Base-by-base conservation (phyloP, 169 alveolate species). In the Cyclospora cayetanensis region DNA sequence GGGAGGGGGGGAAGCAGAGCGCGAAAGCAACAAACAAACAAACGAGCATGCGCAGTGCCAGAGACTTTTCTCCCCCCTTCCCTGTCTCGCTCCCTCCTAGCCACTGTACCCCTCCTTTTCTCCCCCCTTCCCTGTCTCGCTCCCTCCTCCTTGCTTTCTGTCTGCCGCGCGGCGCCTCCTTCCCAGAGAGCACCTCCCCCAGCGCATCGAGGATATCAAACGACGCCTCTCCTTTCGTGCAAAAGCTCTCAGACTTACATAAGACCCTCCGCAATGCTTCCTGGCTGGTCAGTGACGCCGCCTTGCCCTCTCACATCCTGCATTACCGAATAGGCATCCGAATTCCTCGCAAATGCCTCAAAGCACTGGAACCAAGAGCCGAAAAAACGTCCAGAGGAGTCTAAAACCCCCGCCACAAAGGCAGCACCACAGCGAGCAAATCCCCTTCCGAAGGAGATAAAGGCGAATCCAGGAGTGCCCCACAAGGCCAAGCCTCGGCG, bases 321-420 rank as follows among this genome's bases (percentile, higher is more conserved):
- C 25, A 53, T 18, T 18, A 90, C 52, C 12, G 93, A 90, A 29
- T 55, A 90, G 22, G 35, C 74, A 50, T 76, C 87, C 0, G 93
- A 15, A 39, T 90, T 90, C 0, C 93, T 15, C 39, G 93, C 93
- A 2, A 90, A 5, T 4, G 74, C 90, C 29, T 90, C 93, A 37
- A 90, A 42, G 63, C 93, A 90, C 72, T 68, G 84, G 27, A 72
- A 90, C 93, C 93, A 90, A 9, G 90, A 72, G 11, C 93, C 93
- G 65, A 79, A 79, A 31, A 76, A n/a, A 0, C 93, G 90, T 55
- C 87, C 85, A 11, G 37, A 31, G 25, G 84, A 42, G 63, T 90
- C 93, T 22, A 90, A 35, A 27, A 90, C 0, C 15, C 93, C 93
- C 37, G 90, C 84, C 22, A 90, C 43, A 20, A 60, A 43, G 5